A percentile compares a stretch with the other conserved stretches of the same genome.
phyloP scores from a whole-genome alignment of 805 yeast genomes.

The Monosporozyma siamensis region DNA sequence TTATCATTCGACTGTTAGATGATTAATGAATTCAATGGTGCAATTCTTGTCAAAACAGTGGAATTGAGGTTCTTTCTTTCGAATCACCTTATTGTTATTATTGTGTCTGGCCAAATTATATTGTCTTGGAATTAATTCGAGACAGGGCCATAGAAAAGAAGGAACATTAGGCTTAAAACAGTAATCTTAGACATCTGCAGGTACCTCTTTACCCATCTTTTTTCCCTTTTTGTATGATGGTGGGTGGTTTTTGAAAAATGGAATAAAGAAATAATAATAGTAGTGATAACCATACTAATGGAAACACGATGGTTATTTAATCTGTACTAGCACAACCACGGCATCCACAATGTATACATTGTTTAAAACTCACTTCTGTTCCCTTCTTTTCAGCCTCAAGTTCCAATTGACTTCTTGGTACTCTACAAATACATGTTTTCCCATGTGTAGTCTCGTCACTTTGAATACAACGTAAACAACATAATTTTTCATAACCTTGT shows the following conservation, averaged over 20 bases:
- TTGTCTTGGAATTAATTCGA: neutral
- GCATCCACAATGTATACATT: slow-evolving; percentile 80
- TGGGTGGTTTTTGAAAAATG: too few relatives aligned
- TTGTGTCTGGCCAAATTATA: too few relatives aligned
- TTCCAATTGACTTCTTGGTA: slow-evolving; percentile 51
- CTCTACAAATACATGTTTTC: slow-evolving; percentile 76
- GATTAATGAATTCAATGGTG: neutral
- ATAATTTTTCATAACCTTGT: slow-evolving; percentile 76
- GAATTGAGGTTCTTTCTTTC: neutral
- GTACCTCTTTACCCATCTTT: neutral
- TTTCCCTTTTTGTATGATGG: too few relatives aligned
- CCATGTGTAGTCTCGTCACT: slow-evolving; percentile 52
- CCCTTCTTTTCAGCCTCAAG: slow-evolving; percentile 21
- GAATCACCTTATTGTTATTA: too few relatives aligned
- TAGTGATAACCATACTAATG: too few relatives aligned
- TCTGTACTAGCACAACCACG: slow-evolving; percentile 75
- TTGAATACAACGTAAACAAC: slow-evolving; percentile 74
- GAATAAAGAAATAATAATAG: too few relatives aligned
- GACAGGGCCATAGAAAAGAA: too few relatives aligned
- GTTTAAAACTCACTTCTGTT: slow-evolving; percentile 31
- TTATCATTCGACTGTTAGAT: too few relatives aligned
- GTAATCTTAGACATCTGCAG: neutral
- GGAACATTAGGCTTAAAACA: too few relatives aligned
- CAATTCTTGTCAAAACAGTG: neutral
- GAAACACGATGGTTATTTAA: slow-evolving; percentile 30